phyloP scores from a whole-genome alignment of 2,329 filamentous ascomycete species.

The Alternaria ethzedia region DNA sequence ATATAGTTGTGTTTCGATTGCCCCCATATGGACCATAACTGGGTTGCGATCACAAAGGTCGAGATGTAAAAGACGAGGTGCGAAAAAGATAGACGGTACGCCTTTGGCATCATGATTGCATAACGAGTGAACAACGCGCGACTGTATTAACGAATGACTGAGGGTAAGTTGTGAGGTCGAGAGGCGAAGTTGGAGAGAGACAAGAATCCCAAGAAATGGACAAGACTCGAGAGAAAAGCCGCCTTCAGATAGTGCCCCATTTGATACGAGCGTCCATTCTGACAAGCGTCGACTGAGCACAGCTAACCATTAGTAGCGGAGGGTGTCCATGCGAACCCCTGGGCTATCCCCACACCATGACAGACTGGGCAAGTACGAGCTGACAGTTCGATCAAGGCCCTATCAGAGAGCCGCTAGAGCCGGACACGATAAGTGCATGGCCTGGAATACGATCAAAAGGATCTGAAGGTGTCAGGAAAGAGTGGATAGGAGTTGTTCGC shows the following conservation, averaged over 20 bases:
- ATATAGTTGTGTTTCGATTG: slow-evolving; percentile 28
- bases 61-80: slow-evolving; percentile 40
- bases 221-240: slow-evolving; percentile 23
- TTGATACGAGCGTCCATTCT: slow-evolving; percentile 16
- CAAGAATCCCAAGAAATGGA: slow-evolving; percentile 26
- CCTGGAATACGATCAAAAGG: slow-evolving; percentile 19
- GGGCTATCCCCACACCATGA: slow-evolving; percentile 19
- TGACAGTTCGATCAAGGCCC: slow-evolving; percentile 7
- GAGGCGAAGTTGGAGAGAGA: slow-evolving; percentile 10
- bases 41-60: slow-evolving; percentile 37
- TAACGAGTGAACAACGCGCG: slow-evolving; percentile 26
- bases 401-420: slow-evolving; percentile 14
- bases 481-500: slow-evolving; percentile 24
- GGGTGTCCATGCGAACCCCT: slow-evolving; percentile 20
- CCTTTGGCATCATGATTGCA: slow-evolving; percentile 43
- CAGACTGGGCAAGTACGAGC: slow-evolving; percentile 20
- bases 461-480: slow-evolving; percentile 19
- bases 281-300: slow-evolving; percentile 21
- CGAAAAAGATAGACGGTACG: slow-evolving; percentile 32
- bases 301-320: slow-evolving; percentile 22
- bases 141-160: slow-evolving; percentile 7
- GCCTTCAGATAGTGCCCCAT: slow-evolving; percentile 9
- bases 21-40: slow-evolving; percentile 38
- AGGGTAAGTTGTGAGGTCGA: slow-evolving; percentile 9
- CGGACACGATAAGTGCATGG: slow-evolving; percentile 24